Evolutionary conservation across 176 grass and related monocot species (phyloP).

Genomic region (Phragmites australis): DNA sequence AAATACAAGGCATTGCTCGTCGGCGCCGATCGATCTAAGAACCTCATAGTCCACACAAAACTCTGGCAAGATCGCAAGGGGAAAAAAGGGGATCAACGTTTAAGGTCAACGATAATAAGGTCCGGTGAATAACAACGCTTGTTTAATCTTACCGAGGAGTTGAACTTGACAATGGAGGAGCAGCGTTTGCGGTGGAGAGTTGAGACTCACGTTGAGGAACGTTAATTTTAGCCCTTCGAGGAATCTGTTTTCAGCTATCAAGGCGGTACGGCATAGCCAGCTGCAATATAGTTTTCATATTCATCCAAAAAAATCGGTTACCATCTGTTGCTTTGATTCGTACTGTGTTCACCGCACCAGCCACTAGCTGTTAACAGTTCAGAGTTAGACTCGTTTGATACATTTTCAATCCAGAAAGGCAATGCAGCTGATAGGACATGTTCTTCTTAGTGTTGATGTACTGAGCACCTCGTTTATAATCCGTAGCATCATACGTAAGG

Average conservation of each 20-base stretch:
- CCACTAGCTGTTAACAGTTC: not conserved
- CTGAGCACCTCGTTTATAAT: too few species aligned
- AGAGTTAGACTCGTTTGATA: not conserved
- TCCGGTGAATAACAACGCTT: not conserved
- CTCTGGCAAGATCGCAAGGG: not conserved
- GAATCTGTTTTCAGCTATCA: too few species aligned
- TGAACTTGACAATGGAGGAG: slow-evolving; percentile 25
- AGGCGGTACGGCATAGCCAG: not conserved
- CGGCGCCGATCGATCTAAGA: not conserved
- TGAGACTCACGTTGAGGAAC: slow-evolving; percentile 3
- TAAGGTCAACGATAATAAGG: not conserved
- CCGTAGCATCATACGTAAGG: too few species aligned
- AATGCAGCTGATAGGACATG: too few species aligned
- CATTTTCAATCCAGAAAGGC: not conserved
- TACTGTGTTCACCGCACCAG: not conserved
- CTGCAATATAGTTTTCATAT: not conserved
- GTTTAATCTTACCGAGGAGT: slow-evolving; percentile 52
- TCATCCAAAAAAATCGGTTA: not conserved
- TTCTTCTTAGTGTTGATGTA: too few species aligned
- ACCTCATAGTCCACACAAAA: not conserved
- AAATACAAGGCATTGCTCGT: not conserved
- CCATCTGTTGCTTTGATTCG: not conserved
- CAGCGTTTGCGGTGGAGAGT: not conserved
- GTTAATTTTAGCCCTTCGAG: slow-evolving; percentile 30
- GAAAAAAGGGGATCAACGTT: not conserved